Base-by-base conservation (phyloP, 1,284 basidiomycete genomes). In the Schizophyllum amplum region DNA sequence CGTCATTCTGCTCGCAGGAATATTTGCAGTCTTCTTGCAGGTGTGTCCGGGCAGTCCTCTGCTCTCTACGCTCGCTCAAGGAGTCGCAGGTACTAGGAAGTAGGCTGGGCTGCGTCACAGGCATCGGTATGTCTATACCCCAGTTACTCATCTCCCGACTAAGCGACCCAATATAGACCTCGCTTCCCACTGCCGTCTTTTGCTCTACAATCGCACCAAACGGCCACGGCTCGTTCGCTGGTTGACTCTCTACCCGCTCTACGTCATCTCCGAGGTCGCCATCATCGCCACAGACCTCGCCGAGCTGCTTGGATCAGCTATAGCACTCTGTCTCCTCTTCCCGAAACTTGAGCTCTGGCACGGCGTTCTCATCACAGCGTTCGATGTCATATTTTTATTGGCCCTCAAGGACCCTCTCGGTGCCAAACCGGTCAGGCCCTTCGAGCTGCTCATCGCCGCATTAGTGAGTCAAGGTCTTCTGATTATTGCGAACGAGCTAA, bases 11-110 rank as follows among this genome's bases (percentile, higher is more conserved):
- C 67, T 96, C 17, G 81, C 94, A 0, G 91, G 92, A 20, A 64
- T 94, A n/a, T 86, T 92, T 56, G 94, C 92, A 9, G 82, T 89
- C 1, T 80, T 89, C 57, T 75, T 92, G 22, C 90, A 92, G 77
- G 86, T 85, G 53, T 24, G 71, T 66, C n/a, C n/a, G n/a, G n/a
- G n/a, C n/a, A 23, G 25, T 52, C 22, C 48, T 49, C 51, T 21
- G 6, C 46, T n/a, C n/a, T n/a, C n/a, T n/a, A 51, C 52, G 9
- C 22, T 56, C 21, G 22, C 20, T 52, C 20, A 17, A 55, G 53
- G 20, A 49, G 51, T 47, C n/a, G 17, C 53, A 85, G 84, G 75
- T 82, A 24, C 71, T 86, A 56, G 82, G 84, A 3, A 79, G 78
- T 55, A 75, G 80, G 63, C 71, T 88, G 2, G 86, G 86, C 47